Conservation (phyloP, 306 rosid species). For the Castanopsis chinensis region DNA sequence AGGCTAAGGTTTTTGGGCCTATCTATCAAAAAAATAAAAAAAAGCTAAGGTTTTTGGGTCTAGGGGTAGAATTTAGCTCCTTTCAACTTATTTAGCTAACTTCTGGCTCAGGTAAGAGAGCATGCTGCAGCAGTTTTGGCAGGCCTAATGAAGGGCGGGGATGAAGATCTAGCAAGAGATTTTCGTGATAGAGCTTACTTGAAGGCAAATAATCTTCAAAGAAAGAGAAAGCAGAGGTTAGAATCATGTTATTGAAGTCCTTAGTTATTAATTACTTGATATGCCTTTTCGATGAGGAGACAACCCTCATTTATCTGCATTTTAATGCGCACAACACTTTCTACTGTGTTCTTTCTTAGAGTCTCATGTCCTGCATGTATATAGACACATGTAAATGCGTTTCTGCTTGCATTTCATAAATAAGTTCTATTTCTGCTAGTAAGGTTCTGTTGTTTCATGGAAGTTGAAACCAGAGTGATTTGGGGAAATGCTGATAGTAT, state of each 20-base stretch:
- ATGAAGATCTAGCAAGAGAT: slow-evolving; percentile 81
- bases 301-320: not conserved
- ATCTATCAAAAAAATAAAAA: too few species aligned
- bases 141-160: slow-evolving; percentile 98
- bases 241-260: not conserved
- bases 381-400: not conserved
- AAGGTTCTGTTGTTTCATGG: not conserved
- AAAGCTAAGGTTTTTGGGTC: too few species aligned
- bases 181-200: slow-evolving; percentile 80
- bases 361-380: not conserved
- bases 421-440: not conserved
- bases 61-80: not conserved
- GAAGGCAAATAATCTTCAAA: slow-evolving; percentile 58
- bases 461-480: not conserved
- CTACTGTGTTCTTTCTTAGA: not conserved
- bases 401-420: not conserved
- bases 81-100: slow-evolving; percentile 1
- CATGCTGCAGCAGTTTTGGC: slow-evolving; percentile 98
- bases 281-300: not conserved
- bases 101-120: slow-evolving; percentile 72
- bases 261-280: not conserved
- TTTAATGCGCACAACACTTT: not conserved
- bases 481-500: not conserved
- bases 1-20: not conserved
- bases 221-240: slow-evolving; percentile 76